These are phyloP conservation scores for Actinomucor elegans DNA, from an alignment of 371 early-diverging fungal species.

Conservation along the genomic window DNA sequence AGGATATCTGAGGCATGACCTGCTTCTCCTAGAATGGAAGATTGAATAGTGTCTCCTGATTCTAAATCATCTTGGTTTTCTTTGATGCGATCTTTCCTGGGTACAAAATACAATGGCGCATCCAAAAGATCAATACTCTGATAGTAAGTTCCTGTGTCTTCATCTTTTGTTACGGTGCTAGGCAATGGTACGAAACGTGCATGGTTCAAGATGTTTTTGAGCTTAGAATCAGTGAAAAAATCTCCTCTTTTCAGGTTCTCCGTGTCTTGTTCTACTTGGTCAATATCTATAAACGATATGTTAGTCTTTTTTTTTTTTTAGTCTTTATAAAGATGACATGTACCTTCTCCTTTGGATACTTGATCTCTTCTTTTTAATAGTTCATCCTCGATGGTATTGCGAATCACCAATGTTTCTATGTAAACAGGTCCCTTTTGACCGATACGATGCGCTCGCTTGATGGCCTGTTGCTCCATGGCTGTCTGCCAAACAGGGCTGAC, in stretches of 20 bases:
- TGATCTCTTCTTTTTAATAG: conserved; percentile 47
- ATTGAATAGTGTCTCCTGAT: not conserved
- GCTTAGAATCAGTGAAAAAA: conserved; percentile 24
- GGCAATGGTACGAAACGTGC: conserved; percentile 24
- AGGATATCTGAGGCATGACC: not conserved
- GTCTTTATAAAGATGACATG: not conserved
- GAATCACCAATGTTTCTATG: conserved; percentile 74
- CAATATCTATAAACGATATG: not conserved
- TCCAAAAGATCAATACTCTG: conserved; percentile 4
- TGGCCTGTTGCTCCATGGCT: conserved; percentile 70
- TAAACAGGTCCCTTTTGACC: conserved; percentile 79
- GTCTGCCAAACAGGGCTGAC: conserved; percentile 70
- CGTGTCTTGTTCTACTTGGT: conserved; percentile 1
- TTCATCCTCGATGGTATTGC: conserved; percentile 71
- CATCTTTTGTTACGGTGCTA: not conserved
- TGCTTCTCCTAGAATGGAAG: not conserved
- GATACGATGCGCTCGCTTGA: conserved; percentile 90
- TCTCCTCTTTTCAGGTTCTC: conserved; percentile 15
- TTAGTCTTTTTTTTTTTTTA: not conserved
- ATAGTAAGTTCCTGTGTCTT: not conserved
- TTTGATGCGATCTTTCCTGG: not conserved
- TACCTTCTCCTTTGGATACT: not conserved
- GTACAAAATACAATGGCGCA: conserved; percentile 5
- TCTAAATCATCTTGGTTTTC: not conserved
- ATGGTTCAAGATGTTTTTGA: conserved; percentile 29